Percentiles rank a stretch among this genome's conserved stretches.
Conservation (phyloP, 768 basidiomycete species). For the Mycena filopes region DNA sequence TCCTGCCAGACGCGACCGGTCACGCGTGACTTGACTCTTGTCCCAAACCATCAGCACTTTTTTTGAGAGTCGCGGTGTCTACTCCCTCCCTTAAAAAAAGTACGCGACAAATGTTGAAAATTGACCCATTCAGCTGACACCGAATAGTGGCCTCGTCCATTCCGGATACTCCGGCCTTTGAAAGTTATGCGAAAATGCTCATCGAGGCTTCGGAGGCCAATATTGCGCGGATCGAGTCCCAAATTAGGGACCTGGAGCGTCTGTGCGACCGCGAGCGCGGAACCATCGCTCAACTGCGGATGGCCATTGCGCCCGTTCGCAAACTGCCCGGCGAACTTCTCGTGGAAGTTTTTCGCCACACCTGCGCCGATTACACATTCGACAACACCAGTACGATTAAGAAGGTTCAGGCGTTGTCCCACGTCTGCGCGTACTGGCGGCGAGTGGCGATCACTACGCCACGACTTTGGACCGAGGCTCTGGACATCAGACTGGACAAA, state of each 20-base stretch:
- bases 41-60: too few relatives aligned
- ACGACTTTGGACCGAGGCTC: conserved; percentile 1
- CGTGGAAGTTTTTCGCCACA: conserved; percentile 10
- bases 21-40: too few relatives aligned
- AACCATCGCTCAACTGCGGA: conserved; percentile 2
- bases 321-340: conserved; percentile 24
- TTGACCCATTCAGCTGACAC: too few relatives aligned
- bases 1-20: too few relatives aligned
- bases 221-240: conserved; percentile 3
- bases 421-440: conserved; percentile 25
- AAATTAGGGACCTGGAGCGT: conserved; percentile 1
- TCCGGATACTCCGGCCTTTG: conserved; percentile 11
- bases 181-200: conserved; percentile 1
- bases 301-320: conserved; percentile 18
- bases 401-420: conserved; percentile 5
- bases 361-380: neutral
- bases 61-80: too few relatives aligned
- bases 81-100: too few relatives aligned
- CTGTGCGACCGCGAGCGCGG: conserved; percentile 25
- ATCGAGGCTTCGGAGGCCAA: conserved; percentile 14
- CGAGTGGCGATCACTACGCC: conserved; percentile 19
- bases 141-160: too few relatives aligned
- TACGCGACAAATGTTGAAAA: too few relatives aligned
- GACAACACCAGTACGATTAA: neutral
- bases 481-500: neutral